These are phyloP conservation scores for Chaetomium fimeti DNA, from an alignment of 495 filamentous ascomycete species.

Conservation along the genomic window DNA sequence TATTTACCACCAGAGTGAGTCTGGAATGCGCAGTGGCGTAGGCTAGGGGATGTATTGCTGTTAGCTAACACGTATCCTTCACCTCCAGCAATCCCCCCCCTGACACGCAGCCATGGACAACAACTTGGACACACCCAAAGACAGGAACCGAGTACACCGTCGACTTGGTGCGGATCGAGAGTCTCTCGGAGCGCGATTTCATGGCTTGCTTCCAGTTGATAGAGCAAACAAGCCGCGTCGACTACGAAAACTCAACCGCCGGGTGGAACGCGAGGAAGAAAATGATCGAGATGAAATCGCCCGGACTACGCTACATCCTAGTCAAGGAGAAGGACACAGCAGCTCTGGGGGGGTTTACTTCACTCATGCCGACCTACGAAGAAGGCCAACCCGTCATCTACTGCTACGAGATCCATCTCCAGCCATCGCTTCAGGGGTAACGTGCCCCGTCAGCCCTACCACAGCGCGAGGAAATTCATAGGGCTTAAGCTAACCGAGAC, in stretches of 20 bases:
- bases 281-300: conserved; percentile 69
- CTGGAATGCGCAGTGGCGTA: background rate
- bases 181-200: conserved; percentile 55
- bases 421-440: conserved; percentile 51
- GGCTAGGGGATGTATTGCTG: background rate
- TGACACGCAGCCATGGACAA: conserved; percentile 38
- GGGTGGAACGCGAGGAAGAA: conserved; percentile 75
- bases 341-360: conserved; percentile 63
- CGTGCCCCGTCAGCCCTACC: background rate
- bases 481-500: background rate
- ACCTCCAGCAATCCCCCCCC: background rate
- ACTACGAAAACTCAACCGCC: conserved; percentile 61
- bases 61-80: background rate
- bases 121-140: conserved; percentile 45
- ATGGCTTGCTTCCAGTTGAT: conserved; percentile 69
- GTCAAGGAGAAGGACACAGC: conserved; percentile 42
- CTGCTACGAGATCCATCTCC: conserved; percentile 84
- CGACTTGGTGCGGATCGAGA: conserved; percentile 47
- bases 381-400: conserved; percentile 72
- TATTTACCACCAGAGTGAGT: conserved; percentile 46
- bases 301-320: conserved; percentile 66
- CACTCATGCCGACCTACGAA: conserved; percentile 82
- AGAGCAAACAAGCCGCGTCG: conserved; percentile 61
- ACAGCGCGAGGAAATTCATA: background rate
- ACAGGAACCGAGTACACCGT: conserved; percentile 44